Conservation (phyloP, 257 asterid species). For the Ligustrum vulgare region DNA sequence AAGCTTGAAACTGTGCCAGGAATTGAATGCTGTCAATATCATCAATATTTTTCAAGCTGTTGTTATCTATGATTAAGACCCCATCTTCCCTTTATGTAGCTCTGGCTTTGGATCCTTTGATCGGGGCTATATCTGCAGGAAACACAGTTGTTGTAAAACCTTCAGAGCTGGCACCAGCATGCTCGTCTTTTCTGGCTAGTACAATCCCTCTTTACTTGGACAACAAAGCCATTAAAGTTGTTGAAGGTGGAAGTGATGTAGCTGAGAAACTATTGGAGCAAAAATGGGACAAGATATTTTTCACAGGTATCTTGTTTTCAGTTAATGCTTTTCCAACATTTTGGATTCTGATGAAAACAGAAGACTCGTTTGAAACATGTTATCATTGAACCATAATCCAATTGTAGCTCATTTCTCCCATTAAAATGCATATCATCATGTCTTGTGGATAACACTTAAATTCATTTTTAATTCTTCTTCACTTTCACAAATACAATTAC, state of each 20-base stretch:
- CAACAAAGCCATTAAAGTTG: constrained; percentile 57
- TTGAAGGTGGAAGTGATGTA: constrained; percentile 70
- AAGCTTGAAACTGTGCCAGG: constrained; percentile 5
- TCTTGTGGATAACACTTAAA: constrained; percentile 2
- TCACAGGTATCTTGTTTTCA: constrained; percentile 57
- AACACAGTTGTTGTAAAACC: constrained; percentile 70
- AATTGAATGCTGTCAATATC: neutral
- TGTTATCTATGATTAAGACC: constrained; percentile 3
- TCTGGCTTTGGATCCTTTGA: constrained; percentile 69
- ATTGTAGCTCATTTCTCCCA: constrained; percentile 3
- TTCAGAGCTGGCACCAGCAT: constrained; percentile 78
- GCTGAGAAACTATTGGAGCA: constrained; percentile 62
- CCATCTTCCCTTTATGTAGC: constrained; percentile 43
- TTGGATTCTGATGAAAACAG: neutral
- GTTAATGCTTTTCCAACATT: neutral
- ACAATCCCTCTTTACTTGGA: constrained; percentile 74
- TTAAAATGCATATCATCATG: constrained; percentile 1
- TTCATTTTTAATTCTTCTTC: neutral
- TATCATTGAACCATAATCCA: neutral
- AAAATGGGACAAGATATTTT: constrained; percentile 91
- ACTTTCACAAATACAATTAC: constrained; percentile 20
- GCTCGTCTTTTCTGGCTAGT: constrained; percentile 63
- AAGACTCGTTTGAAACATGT: neutral
- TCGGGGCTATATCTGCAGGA: constrained; percentile 95
- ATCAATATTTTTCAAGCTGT: constrained; percentile 10